Conservation (phyloP, 345 rosid species). For the Eucalyptus decipiens region DNA sequence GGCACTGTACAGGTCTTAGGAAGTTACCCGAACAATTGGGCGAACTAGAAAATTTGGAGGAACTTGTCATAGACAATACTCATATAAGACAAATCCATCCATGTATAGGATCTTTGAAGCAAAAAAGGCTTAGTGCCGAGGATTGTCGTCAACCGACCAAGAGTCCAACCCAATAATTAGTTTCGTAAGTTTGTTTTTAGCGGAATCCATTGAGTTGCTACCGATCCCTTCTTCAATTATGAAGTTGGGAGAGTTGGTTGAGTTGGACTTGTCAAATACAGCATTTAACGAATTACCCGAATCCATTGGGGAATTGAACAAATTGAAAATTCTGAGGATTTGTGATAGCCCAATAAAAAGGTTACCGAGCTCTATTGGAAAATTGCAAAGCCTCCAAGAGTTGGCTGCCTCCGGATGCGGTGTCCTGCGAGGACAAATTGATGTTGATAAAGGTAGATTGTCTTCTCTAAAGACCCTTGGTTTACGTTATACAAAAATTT, state of each 20-base stretch:
- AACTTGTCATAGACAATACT: neutral
- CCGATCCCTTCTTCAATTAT: neutral
- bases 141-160: neutral
- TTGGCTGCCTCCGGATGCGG: neutral
- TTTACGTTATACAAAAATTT: rapidly evolving
- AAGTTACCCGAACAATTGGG: neutral
- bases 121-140: too few relatives aligned
- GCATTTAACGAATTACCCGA: neutral
- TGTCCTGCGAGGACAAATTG: neutral
- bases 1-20: rapidly evolving
- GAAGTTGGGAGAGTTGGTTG: neutral
- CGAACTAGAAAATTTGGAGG: neutral
- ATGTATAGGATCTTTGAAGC: too few relatives aligned
- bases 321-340: neutral
- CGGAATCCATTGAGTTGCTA: neutral
- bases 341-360: neutral
- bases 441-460: neutral
- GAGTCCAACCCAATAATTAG: neutral
- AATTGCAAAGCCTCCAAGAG: neutral
- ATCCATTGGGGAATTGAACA: neutral
- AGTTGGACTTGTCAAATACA: neutral
- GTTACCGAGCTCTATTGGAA: neutral
- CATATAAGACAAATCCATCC: too few relatives aligned
- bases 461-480: neutral
- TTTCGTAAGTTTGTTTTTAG: neutral